Evolutionary conservation across 2,329 filamentous ascomycete species (phyloP).

Genomic region (Pestalotiopsis sp.): DNA sequence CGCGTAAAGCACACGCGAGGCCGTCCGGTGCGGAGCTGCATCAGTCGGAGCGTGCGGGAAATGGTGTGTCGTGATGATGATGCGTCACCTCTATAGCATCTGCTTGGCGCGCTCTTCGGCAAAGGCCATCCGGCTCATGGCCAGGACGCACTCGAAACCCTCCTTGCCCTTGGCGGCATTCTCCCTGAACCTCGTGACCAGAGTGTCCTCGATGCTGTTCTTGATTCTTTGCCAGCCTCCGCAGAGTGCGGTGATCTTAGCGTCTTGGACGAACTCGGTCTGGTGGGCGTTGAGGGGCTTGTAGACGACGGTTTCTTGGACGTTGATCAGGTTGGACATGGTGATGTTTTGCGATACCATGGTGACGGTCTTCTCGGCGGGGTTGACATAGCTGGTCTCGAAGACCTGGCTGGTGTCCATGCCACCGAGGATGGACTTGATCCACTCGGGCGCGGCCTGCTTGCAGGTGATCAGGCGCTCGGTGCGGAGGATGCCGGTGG

Average conservation of each 20-base stretch:
- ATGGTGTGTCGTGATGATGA: neutral
- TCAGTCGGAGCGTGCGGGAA: neutral
- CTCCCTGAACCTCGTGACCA: constrained; percentile 85
- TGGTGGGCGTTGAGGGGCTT: constrained; percentile 58
- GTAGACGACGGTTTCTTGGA: constrained; percentile 92
- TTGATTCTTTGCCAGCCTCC: constrained; percentile 97
- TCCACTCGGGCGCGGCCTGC: constrained; percentile 73
- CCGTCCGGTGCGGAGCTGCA: neutral
- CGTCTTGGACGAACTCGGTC: constrained; percentile 87
- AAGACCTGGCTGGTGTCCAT: constrained; percentile 86
- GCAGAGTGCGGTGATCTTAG: constrained; percentile 89
- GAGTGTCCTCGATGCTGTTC: constrained; percentile 92
- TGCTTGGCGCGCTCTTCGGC: constrained; percentile 78
- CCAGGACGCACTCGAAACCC: constrained; percentile 92
- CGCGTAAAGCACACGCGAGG: neutral
- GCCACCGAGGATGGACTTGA: constrained; percentile 77
- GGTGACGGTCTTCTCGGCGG: constrained; percentile 79
- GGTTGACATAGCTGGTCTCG: constrained; percentile 95
- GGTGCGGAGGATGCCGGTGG: constrained; percentile 61
- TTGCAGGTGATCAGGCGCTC: constrained; percentile 65
- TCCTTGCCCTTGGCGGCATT: constrained; percentile 90
- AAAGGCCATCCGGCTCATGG: constrained; percentile 90
- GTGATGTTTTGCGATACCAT: constrained; percentile 97
- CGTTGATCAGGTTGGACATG: constrained; percentile 84
- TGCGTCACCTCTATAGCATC: neutral